Evolutionary conservation across 2,329 filamentous ascomycete genomes (phyloP).

Genomic region (Exophiala xenobiotica): DNA sequence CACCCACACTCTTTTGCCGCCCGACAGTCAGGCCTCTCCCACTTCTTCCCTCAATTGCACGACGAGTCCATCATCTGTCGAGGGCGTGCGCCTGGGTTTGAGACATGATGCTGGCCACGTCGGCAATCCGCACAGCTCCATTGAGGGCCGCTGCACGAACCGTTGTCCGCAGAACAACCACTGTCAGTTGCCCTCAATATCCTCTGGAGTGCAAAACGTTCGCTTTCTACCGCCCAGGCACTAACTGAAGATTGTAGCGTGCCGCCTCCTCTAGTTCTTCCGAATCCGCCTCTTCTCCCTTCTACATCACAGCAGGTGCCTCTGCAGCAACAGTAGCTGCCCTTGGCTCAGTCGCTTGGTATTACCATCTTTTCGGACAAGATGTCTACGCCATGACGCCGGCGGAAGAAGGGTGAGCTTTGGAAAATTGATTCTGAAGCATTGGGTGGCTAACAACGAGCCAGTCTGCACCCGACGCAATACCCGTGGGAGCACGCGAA

Average conservation of each 20-base stretch:
- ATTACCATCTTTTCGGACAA: conserved; percentile 92
- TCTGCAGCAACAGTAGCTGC: conserved; percentile 82
- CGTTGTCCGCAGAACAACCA: conserved; percentile 68
- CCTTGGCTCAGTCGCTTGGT: conserved; percentile 89
- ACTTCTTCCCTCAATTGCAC: conserved; percentile 16
- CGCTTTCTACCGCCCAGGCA: conserved; percentile 34
- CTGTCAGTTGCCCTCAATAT: conserved; percentile 62
- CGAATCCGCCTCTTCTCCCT: conserved; percentile 70
- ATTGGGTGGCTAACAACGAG: conserved; percentile 34
- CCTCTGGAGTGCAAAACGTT: conserved; percentile 31
- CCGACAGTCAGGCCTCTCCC: conserved; percentile 12
- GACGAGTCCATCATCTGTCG: conserved; percentile 23
- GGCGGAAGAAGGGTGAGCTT: conserved; percentile 94
- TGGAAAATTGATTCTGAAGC: conserved; percentile 33
- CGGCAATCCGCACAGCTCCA: conserved; percentile 85
- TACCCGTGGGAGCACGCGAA: conserved; percentile 96
- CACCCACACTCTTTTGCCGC: conserved; percentile 20
- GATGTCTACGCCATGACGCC: conserved; percentile 86
- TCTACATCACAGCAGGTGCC: conserved; percentile 82
- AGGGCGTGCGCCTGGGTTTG: conserved; percentile 20
- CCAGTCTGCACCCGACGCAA: conserved; percentile 81
- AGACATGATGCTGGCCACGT: conserved; percentile 85
- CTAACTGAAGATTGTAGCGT: conserved; percentile 42
- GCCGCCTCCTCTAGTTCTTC: conserved; percentile 67
- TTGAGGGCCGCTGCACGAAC: conserved; percentile 75